These are phyloP conservation scores for Anaeramoeba flamelloides DNA, from an alignment of 78 protist species.

Conservation along the genomic window DNA sequence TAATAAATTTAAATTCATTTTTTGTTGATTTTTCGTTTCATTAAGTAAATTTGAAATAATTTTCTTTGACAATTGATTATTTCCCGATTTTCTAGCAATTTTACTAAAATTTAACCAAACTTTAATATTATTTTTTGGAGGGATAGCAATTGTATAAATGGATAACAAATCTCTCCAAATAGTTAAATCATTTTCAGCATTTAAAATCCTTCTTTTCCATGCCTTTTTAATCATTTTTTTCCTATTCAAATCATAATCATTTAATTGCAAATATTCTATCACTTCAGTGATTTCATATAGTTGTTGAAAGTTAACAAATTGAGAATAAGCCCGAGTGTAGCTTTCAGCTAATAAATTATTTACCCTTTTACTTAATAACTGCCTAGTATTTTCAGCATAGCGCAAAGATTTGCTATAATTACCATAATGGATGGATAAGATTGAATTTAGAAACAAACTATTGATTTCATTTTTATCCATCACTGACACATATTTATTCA, in stretches of 20 bases:
- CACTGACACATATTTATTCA: conserved; percentile 35
- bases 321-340: conserved; percentile 54
- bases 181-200: conserved; percentile 5
- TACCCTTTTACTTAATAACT: conserved; percentile 55
- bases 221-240: conserved; percentile 19
- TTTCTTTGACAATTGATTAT: too few species aligned
- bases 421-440: conserved; percentile 42
- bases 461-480: conserved; percentile 35
- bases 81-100: conserved; percentile 41
- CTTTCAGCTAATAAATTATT: too few species aligned
- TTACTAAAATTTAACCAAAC: conserved; percentile 26
- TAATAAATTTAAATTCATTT: too few species aligned
- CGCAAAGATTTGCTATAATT: conserved; percentile 20
- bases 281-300: conserved; percentile 67
- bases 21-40: too few species aligned
- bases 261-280: conserved; percentile 15
- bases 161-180: conserved; percentile 11
- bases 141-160: conserved; percentile 5
- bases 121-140: neutral
- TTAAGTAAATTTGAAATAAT: too few species aligned
- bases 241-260: neutral
- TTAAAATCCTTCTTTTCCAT: conserved; percentile 4
- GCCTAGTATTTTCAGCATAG: conserved; percentile 44
- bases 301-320: conserved; percentile 44
- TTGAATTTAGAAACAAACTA: conserved; percentile 45